phyloP scores from a whole-genome alignment of 2,329 filamentous ascomycete genomes.

The Leptographium procerum region DNA sequence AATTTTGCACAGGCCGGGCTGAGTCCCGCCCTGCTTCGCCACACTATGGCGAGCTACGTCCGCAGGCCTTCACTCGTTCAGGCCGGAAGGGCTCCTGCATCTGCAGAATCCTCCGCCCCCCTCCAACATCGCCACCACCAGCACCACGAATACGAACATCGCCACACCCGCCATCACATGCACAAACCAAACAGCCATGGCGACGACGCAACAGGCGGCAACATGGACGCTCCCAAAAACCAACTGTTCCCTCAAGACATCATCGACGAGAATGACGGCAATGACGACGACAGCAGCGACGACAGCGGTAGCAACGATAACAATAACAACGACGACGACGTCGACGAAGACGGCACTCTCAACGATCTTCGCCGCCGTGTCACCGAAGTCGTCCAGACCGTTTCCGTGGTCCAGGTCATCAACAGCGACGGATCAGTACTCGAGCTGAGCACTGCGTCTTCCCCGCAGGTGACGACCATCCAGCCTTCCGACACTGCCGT shows the following conservation, averaged over 20 bases:
- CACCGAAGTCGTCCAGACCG: slow-evolving; percentile 39
- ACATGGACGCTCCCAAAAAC: neutral
- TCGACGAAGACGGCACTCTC: too few species aligned
- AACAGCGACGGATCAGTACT: slow-evolving; percentile 35
- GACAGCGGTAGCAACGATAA: neutral
- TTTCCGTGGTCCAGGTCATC: slow-evolving; percentile 42
- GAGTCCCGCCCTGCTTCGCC: slow-evolving; percentile 19
- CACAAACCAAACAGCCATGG: neutral
- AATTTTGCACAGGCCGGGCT: neutral
- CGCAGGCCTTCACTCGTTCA: slow-evolving; percentile 38
- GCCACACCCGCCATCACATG: slow-evolving; percentile 13
- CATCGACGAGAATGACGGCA: neutral
- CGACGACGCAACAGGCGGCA: neutral
- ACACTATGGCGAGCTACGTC: slow-evolving; percentile 33
- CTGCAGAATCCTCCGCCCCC: neutral
- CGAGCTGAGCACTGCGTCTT: slow-evolving; percentile 9
- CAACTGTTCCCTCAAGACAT: neutral
- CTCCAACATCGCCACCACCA: neutral
- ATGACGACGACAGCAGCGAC: slow-evolving; percentile 11
- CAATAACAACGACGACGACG: slow-evolving; percentile 9
- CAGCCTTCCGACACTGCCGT: neutral
- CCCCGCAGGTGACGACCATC: neutral
- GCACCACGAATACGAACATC: slow-evolving; percentile 7
- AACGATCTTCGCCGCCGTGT: slow-evolving; percentile 20
- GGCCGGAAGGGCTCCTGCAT: slow-evolving; percentile 21